These are phyloP conservation scores for Neofusicoccum sp. DNA, from an alignment of 2,329 filamentous ascomycete genomes.

Conservation along the genomic window DNA sequence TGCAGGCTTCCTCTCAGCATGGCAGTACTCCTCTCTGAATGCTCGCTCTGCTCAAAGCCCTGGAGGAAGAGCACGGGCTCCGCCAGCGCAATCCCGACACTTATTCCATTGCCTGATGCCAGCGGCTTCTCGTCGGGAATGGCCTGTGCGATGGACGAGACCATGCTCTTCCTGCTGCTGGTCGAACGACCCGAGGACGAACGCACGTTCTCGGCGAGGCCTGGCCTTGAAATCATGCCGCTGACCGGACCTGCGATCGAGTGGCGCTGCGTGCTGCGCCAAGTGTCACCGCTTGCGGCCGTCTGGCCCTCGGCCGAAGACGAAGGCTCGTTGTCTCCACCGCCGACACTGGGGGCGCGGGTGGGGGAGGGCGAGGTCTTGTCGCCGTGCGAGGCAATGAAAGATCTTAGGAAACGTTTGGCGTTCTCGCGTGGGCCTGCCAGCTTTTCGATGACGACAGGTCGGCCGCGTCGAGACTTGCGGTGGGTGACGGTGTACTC, in stretches of 20 bases:
- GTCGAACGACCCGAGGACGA: conserved; percentile 31
- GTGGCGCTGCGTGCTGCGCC: conserved; percentile 41
- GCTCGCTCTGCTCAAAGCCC: conserved; percentile 71
- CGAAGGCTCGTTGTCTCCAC: background rate
- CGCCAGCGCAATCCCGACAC: conserved; percentile 70
- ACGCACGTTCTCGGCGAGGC: conserved; percentile 40
- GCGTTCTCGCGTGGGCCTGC: conserved; percentile 50
- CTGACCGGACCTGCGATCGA: conserved; percentile 41
- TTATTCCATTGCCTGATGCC: conserved; percentile 73
- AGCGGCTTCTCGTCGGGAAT: conserved; percentile 63
- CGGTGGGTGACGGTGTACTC: conserved; percentile 36
- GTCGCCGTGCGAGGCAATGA: conserved; percentile 39
- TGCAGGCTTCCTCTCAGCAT: conserved; percentile 83
- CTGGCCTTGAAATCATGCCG: conserved; percentile 40
- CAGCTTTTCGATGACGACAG: conserved; percentile 46
- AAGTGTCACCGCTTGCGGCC: conserved; percentile 30
- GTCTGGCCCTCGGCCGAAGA: conserved; percentile 20
- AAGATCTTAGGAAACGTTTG: conserved; percentile 49
- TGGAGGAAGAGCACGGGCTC: conserved; percentile 79
- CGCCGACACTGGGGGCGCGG: conserved; percentile 24
- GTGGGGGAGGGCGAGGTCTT: conserved; percentile 25
- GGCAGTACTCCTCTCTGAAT: conserved; percentile 66
- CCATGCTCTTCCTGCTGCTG: conserved; percentile 28
- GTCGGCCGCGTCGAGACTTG: conserved; percentile 33
- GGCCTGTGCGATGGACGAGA: conserved; percentile 31